phyloP scores from a whole-genome alignment of 345 rosid species.

The Citrus australasica region DNA sequence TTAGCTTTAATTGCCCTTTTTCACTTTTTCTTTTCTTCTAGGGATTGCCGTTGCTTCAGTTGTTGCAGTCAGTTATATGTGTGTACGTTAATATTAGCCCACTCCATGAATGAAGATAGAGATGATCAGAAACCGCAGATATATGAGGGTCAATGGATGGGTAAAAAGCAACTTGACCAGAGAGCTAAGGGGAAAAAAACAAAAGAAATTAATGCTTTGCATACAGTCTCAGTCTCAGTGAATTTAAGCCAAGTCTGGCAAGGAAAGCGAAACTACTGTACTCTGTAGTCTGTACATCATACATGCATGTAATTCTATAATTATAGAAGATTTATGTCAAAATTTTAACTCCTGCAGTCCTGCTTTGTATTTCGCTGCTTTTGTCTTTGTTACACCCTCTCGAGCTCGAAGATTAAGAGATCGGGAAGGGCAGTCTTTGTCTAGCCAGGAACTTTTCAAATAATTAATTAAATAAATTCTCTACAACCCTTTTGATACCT shows the following conservation, averaged over 20 bases:
- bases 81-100: background rate
- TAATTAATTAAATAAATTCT: no score
- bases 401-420: no score
- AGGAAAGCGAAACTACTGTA: conserved; percentile 8
- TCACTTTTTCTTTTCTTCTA: background rate
- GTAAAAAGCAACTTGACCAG: background rate
- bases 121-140: background rate
- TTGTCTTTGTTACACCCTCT: no score
- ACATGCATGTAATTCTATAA: no score
- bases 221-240: conserved; percentile 2
- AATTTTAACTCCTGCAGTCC: no score
- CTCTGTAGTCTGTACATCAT: no score
- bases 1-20: background rate
- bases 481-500: no score
- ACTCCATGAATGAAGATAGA: background rate
- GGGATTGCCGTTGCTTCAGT: conserved; percentile 23
- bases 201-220: background rate
- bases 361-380: no score
- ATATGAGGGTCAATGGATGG: background rate
- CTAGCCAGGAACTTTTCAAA: no score
- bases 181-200: background rate
- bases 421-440: no score
- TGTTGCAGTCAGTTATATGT: background rate
- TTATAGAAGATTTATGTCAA: no score
- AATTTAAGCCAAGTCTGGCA: conserved; percentile 13